These are phyloP conservation scores for Talaromyces funiculosus DNA, from an alignment of 2,329 filamentous ascomycete genomes.

Conservation along the genomic window DNA sequence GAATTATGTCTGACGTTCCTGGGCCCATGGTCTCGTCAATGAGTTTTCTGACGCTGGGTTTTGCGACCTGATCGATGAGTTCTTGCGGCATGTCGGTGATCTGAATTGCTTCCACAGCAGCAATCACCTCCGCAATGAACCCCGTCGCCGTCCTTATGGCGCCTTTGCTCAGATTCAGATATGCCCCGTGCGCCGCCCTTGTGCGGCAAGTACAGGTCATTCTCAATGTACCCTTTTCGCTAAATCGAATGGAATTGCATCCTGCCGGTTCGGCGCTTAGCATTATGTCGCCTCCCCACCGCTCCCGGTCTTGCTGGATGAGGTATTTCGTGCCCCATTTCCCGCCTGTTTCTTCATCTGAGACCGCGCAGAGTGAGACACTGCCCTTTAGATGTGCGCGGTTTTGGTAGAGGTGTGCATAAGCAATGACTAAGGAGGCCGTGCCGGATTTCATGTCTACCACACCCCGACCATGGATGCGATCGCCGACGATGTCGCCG, in stretches of 20 bases:
- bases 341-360: slow-evolving; percentile 38
- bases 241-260: slow-evolving; percentile 36
- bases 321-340: slow-evolving; percentile 33
- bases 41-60: not conserved
- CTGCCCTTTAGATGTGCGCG: slow-evolving; percentile 19
- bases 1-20: slow-evolving; percentile 35
- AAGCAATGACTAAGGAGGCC: slow-evolving; percentile 37
- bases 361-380: slow-evolving; percentile 30
- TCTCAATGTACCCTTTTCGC: slow-evolving; percentile 40
- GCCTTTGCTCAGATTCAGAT: slow-evolving; percentile 34
- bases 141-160: slow-evolving; percentile 32
- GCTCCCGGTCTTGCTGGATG: slow-evolving; percentile 24
- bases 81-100: not conserved
- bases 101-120: not conserved
- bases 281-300: slow-evolving; percentile 36
- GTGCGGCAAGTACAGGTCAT: slow-evolving; percentile 32
- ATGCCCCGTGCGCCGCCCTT: slow-evolving; percentile 36
- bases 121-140: slow-evolving; percentile 24
- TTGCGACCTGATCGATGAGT: not conserved
- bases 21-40: slow-evolving; percentile 19
- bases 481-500: slow-evolving; percentile 28
- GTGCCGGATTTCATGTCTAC: slow-evolving; percentile 45
- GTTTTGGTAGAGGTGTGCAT: slow-evolving; percentile 25
- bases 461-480: slow-evolving; percentile 34
- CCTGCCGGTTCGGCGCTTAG: slow-evolving; percentile 38